phyloP scores from a whole-genome alignment of 2,329 filamentous ascomycete species.

The Lasiodiplodia hormozganensis region DNA sequence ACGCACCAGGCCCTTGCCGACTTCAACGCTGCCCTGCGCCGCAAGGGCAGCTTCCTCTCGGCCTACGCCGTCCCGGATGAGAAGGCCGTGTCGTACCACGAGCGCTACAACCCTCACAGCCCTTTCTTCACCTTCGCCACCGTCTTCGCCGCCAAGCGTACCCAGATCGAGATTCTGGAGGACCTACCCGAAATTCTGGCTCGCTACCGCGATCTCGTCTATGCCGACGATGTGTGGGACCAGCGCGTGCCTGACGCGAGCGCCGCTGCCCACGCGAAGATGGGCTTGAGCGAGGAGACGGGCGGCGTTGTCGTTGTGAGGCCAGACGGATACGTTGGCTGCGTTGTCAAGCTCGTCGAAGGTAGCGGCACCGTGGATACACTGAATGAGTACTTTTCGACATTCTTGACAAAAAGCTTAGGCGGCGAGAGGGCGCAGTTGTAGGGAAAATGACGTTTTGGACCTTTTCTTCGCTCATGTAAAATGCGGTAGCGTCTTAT shows the following conservation, averaged over 20 bases:
- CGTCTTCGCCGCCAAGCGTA: conserved; percentile 72
- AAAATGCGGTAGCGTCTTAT: not conserved
- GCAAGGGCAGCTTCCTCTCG: conserved; percentile 74
- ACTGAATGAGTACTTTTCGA: conserved; percentile 80
- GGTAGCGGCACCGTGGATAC: conserved; percentile 83
- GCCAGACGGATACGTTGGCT: conserved; percentile 86
- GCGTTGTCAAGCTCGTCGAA: conserved; percentile 75
- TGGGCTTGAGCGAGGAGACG: conserved; percentile 75
- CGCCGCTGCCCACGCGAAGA: conserved; percentile 83
- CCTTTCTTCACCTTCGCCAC: conserved; percentile 81
- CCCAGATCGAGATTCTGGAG: conserved; percentile 73
- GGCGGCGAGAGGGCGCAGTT: conserved; percentile 45
- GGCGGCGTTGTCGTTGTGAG: conserved; percentile 84
- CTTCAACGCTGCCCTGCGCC: conserved; percentile 69
- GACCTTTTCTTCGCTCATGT: not conserved
- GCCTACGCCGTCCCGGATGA: conserved; percentile 9
- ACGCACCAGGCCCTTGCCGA: conserved; percentile 72
- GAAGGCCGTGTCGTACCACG: conserved; percentile 70
- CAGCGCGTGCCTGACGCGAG: conserved; percentile 70
- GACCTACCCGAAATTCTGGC: conserved; percentile 74
- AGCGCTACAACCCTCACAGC: conserved; percentile 84
- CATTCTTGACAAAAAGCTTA: conserved; percentile 70
- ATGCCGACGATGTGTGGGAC: conserved; percentile 84
- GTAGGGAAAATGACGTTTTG: conserved; percentile 8
- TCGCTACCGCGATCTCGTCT: conserved; percentile 81